Evolutionary conservation across 2,329 filamentous ascomycete species (phyloP), one percentile per base, ranked within the genome.

Genomic region (Ceratocystis alfenasii): DNA sequence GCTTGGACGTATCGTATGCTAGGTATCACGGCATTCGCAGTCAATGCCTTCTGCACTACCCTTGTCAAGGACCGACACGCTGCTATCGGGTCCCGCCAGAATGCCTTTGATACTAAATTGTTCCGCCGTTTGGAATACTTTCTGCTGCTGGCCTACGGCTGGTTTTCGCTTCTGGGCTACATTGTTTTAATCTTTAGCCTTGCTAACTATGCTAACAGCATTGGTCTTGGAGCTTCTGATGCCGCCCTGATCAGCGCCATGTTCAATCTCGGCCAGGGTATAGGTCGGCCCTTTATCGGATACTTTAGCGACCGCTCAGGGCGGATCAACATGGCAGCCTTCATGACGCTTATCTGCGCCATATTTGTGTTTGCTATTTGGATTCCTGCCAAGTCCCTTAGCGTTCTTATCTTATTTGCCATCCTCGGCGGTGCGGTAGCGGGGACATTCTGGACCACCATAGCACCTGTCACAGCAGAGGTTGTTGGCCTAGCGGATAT

Each of bases 181-280:
- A 80, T 89, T 30, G 86, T 90, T 3, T 79, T 91, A n/a, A 80
- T 91, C 57, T 93, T 91, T 74, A 87, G 84, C 10, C 76, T 92
- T 59, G 85, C 88, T 15, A 88, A 87, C 72, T 93, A 90, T 71
- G 86, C 86, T 46, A 80, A 82, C 66, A 80, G 80, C 3, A 82
- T 91, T 55, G 88, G 88, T 1, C 80, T 91, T 36, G 79, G 79
- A 0, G 78, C 87, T 1, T 79, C 81, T 4, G 84, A 92, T 71
- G 88, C 87, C 5, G 85, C 85, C 0, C 78, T 90, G 17, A 79
- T 90, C 59, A 86, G 84, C n/a, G 89, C 89, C 3, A 74, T 91
- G 46, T 80, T 92, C 70, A 92, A 90, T 72, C 72, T 84, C n/a
- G 79, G 79, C 0, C 83, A 86, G 72, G 87, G 81, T 1, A 68